Conservation (phyloP, 768 basidiomycete genomes). For the Leccinum rimulosum region DNA sequence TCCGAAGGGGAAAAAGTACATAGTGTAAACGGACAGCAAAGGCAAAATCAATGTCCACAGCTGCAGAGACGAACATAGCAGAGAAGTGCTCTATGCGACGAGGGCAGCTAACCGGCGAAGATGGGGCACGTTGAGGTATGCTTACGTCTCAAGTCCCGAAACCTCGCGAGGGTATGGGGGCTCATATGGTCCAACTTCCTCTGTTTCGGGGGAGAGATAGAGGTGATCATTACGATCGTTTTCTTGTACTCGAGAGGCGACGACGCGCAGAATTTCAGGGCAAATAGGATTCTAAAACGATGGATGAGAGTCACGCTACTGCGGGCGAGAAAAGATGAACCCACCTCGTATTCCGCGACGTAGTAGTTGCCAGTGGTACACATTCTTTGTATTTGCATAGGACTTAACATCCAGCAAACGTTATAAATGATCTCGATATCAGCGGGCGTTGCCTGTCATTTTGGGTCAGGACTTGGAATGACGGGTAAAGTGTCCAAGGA, state of each 20-base stretch:
- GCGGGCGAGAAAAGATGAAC: conserved; percentile 14
- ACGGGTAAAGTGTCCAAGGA: conserved; percentile 28
- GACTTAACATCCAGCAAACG: conserved; percentile 99
- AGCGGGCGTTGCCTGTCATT: conserved; percentile 73
- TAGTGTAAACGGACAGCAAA: conserved; percentile 22
- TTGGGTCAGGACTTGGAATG: background rate
- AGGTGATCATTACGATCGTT: conserved; percentile 98
- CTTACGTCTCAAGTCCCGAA: conserved; percentile 93
- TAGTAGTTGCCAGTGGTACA: conserved; percentile 99
- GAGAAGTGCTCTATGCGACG: conserved; percentile 53
- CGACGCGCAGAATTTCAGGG: conserved; percentile 94
- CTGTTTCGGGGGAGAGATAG: conserved; percentile 91
- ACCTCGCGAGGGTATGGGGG: conserved; percentile 92
- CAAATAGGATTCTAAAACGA: conserved; percentile 83
- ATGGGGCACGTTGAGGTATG: conserved; percentile 88
- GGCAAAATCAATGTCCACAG: conserved; percentile 2
- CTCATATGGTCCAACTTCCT: conserved; percentile 96
- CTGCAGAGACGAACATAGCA: background rate
- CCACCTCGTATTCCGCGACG: conserved; percentile 96
- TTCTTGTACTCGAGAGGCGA: conserved; percentile 91
- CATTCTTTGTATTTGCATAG: conserved; percentile 99
- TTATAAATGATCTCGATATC: conserved; percentile 99
- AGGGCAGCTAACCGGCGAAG: conserved; percentile 83
- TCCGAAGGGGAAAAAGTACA: conserved; percentile 15
- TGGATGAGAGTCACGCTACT: background rate